phyloP scores from a whole-genome alignment of 805 yeast species.

The Candida oleophila region DNA sequence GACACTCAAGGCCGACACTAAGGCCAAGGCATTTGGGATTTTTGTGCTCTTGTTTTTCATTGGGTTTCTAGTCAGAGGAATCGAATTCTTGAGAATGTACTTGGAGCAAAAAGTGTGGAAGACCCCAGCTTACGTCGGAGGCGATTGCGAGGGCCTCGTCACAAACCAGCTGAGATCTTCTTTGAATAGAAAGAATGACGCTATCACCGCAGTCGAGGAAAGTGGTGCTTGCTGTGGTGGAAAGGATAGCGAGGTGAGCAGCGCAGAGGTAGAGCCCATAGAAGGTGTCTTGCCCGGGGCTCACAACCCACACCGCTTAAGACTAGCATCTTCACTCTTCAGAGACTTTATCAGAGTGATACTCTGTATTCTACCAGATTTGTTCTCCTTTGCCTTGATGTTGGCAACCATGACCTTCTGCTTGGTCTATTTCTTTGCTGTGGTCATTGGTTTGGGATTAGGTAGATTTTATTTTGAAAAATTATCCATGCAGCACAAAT shows the following conservation, averaged over 20 bases:
- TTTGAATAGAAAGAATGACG: background rate
- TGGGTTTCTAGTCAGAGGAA: conserved; percentile 58
- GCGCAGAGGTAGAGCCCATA: background rate
- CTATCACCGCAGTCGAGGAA: background rate
- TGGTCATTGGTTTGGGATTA: conserved; percentile 64
- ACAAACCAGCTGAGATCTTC: conserved; percentile 2
- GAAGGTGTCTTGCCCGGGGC: background rate
- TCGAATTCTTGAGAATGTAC: conserved; percentile 59
- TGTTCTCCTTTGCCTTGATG: conserved; percentile 73
- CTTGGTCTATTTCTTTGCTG: conserved; percentile 68
- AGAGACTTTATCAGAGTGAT: conserved; percentile 58
- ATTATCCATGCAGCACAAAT: conserved; percentile 36
- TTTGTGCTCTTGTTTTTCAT: conserved; percentile 59
- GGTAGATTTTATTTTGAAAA: conserved; percentile 72
- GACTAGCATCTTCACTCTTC: conserved; percentile 22
- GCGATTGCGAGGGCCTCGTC: background rate
- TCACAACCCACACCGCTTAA: conserved; percentile 8
- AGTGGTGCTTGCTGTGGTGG: background rate
- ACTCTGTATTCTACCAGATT: conserved; percentile 58
- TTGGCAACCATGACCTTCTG: conserved; percentile 75
- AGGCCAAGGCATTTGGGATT: conserved; percentile 72
- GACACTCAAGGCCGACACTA: conserved; percentile 48
- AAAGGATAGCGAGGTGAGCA: background rate
- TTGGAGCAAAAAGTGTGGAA: conserved; percentile 67
- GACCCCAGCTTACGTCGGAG: conserved; percentile 30